These are phyloP conservation scores for Pyrus communis DNA, from an alignment of 306 rosid species.

Conservation along the genomic window DNA sequence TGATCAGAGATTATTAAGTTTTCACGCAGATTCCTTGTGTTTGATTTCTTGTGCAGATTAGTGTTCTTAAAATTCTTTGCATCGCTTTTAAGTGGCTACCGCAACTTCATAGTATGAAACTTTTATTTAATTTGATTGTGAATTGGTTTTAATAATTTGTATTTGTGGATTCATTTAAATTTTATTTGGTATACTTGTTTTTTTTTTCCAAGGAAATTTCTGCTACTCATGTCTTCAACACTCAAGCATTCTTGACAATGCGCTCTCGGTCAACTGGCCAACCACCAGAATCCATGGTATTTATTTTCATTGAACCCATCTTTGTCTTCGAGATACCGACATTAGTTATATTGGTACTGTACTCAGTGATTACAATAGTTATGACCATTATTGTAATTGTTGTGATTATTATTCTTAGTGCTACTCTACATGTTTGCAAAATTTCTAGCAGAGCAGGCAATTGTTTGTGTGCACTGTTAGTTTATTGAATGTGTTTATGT, in stretches of 20 bases:
- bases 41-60: constrained; percentile 56
- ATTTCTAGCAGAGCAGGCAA: neutral
- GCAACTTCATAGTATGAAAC: constrained; percentile 78
- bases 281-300: constrained; percentile 89
- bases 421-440: neutral
- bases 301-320: constrained; percentile 12
- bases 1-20: neutral
- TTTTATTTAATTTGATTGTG: constrained; percentile 15
- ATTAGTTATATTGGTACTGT: neutral
- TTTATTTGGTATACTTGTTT: constrained; percentile 18
- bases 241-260: constrained; percentile 85
- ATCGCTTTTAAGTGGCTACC: constrained; percentile 89
- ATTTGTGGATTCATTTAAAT: constrained; percentile 1
- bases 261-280: constrained; percentile 84
- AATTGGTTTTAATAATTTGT: constrained; percentile 15
- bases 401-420: neutral
- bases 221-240: constrained; percentile 69
- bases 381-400: neutral
- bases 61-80: constrained; percentile 93
- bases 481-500: neutral
- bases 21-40: neutral
- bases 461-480: neutral
- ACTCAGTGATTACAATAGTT: neutral
- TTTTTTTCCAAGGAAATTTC: constrained; percentile 53
- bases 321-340: constrained; percentile 16